Conservation (phyloP, 352 stramenopile genomes). For the Pythium coloratum region DNA sequence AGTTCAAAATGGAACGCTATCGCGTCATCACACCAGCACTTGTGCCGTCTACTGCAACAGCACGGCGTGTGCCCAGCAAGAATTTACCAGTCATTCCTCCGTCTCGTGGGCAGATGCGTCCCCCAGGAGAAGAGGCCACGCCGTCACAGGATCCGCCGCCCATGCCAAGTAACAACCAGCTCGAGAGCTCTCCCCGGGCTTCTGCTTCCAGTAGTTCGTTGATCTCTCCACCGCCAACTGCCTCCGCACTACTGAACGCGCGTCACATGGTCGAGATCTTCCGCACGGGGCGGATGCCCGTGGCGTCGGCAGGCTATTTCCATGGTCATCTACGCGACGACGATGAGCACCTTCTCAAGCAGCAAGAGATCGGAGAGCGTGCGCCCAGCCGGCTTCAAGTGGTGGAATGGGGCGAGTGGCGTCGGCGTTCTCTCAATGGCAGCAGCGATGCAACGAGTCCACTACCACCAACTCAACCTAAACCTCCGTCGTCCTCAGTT, state of each 20-base stretch:
- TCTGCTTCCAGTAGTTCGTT: neutral
- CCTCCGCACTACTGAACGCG: slow-evolving; percentile 41
- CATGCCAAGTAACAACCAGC: slow-evolving; percentile 13
- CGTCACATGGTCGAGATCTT: slow-evolving; percentile 78
- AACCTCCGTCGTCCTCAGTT: neutral
- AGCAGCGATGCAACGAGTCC: neutral
- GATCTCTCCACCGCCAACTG: slow-evolving; percentile 5
- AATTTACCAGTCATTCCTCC: slow-evolving; percentile 32
- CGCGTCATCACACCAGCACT: slow-evolving; percentile 53
- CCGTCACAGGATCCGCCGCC: neutral
- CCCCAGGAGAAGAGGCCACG: neutral
- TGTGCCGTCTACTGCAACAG: slow-evolving; percentile 4
- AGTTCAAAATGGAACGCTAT: slow-evolving; percentile 74
- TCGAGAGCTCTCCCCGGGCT: slow-evolving; percentile 7
- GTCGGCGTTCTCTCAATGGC: slow-evolving; percentile 3
- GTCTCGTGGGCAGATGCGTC: slow-evolving; percentile 25
- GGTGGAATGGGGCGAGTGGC: slow-evolving; percentile 33
- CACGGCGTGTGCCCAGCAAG: neutral
- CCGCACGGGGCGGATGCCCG: slow-evolving; percentile 61
- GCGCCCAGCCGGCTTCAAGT: slow-evolving; percentile 22
- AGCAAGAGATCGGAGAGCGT: neutral
- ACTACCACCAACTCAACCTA: neutral
- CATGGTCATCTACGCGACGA: slow-evolving; percentile 40
- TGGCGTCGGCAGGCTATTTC: slow-evolving; percentile 59
- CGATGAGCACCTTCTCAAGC: neutral